Percentiles rank a stretch among this genome's conserved stretches.
These are phyloP conservation scores for Populus tremula DNA, from an alignment of 345 rosid genomes.

Conservation along the genomic window DNA sequence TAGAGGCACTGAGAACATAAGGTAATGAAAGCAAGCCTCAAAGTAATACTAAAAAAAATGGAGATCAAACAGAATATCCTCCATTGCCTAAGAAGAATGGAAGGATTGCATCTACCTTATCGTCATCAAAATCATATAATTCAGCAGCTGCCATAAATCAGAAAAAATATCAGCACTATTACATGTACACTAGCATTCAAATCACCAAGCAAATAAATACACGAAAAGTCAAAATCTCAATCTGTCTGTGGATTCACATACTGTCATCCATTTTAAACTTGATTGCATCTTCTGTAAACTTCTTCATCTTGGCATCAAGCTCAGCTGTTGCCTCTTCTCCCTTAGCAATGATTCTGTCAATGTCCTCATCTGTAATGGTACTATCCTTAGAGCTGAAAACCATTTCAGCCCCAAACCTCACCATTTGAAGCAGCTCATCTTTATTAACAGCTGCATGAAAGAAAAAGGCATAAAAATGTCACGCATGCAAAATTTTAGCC, in stretches of 20 bases:
- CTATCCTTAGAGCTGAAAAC: constrained; percentile 99
- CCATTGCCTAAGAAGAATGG: neutral
- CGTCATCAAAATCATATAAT: constrained; percentile 90
- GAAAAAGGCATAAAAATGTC: constrained; percentile 1
- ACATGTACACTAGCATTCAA: neutral
- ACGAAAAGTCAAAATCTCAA: neutral
- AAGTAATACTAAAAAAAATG: neutral
- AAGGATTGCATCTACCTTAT: constrained; percentile 43
- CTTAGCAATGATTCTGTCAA: constrained; percentile 95
- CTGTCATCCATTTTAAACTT: constrained; percentile 97
- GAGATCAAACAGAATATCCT: neutral
- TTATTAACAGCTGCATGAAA: constrained; percentile 79
- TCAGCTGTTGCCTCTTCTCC: constrained; percentile 97
- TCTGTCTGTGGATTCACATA: constrained; percentile 34
- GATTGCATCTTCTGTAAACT: constrained; percentile 94
- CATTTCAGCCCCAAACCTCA: constrained; percentile 99
- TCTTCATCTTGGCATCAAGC: constrained; percentile 99
- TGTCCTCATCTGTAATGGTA: constrained; percentile 94
- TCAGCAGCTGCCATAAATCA: constrained; percentile 66
- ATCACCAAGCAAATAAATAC: neutral
- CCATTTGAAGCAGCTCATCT: constrained; percentile 99
- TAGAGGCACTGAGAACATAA: neutral
- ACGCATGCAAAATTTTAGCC: neutral
- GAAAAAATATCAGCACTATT: constrained; percentile 1
- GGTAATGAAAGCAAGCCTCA: neutral